Conservation (phyloP, 257 asterid species). For the Capsicum rhomboideum region DNA sequence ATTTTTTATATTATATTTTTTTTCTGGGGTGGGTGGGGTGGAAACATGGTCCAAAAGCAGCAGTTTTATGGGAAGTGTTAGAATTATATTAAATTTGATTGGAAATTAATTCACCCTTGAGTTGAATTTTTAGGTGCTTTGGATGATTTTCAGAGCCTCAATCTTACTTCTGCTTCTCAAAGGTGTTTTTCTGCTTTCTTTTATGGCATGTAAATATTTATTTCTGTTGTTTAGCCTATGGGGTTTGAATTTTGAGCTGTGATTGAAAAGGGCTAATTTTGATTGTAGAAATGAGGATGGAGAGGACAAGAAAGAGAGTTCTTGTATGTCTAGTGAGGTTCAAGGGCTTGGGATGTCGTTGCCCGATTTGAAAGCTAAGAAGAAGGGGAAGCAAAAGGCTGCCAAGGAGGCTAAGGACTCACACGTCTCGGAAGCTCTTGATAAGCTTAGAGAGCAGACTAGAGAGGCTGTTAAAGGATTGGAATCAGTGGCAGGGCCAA, state of each 20-base stretch:
- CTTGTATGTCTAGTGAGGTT: constrained; percentile 34
- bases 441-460: constrained; percentile 86
- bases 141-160: constrained; percentile 96
- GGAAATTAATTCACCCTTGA: background rate
- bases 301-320: constrained; percentile 33
- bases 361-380: constrained; percentile 83
- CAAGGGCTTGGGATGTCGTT: constrained; percentile 93
- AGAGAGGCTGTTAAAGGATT: constrained; percentile 82
- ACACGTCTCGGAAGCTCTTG: constrained; percentile 83
- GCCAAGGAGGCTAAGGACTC: constrained; percentile 61
- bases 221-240: background rate
- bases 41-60: too few relatives aligned
- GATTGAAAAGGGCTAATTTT: background rate
- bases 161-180: constrained; percentile 67
- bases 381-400: constrained; percentile 68
- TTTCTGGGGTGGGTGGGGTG: too few relatives aligned
- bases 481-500: constrained; percentile 62
- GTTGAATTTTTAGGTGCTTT: constrained; percentile 69
- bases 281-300: constrained; percentile 38
- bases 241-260: background rate
- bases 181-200: constrained; percentile 31
- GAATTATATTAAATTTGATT: background rate
- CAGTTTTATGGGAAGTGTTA: background rate
- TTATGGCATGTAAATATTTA: background rate
- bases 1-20: too few relatives aligned